Base-by-base conservation (phyloP, 2,329 filamentous ascomycete species). In the Botrytis cinerea region DNA sequence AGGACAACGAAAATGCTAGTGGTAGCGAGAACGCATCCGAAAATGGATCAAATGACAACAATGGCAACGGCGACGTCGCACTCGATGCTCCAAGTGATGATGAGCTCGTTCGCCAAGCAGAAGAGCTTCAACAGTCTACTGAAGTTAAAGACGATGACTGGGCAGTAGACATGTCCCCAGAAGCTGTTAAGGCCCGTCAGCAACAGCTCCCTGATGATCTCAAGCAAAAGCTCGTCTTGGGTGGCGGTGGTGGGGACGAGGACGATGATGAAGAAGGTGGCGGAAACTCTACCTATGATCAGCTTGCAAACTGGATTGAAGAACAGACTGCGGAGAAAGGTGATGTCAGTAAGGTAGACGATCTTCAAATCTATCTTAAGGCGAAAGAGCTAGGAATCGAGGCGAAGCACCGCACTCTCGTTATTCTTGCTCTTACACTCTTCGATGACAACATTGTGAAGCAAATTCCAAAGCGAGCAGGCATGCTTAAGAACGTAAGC, bases 331-430 rank as follows among this genome's bases (percentile, higher is more conserved):
- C 90, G 74, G 88, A 89, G 76, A 91, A 92, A 84, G 93, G 92
- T 75, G 87, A 90, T 79, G 87, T 97, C 79, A 87, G 90, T 84
- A 91, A 94, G 74, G 88, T 99, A 77, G 91, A 94, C 81, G 95
- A 97, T 80, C 88, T 98, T 77, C 92, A 95, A 57, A 93, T 99
- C 82, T 98, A 97, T 84, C 86, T 97, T 84, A 98, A 99, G 88
- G 95, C 95, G 77, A 96, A 97, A 86, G 96, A 98, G 80, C 87
- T 98, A 73, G 95, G 95, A 79, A 96, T 99, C 77, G 95, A 98
- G 85, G 84, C 84, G 84, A 99, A 98, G 90, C 93, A 98, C 87
- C 94, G 93, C 84, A 97, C 95, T 67, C 88, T 97, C 73, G 89
- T 95, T 73, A 95, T 99, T 74, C 90, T 99, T 62, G 93, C 95